These are phyloP conservation scores for Aureobasidium uvarum DNA, from an alignment of 2,329 filamentous ascomycete species.

Conservation along the genomic window DNA sequence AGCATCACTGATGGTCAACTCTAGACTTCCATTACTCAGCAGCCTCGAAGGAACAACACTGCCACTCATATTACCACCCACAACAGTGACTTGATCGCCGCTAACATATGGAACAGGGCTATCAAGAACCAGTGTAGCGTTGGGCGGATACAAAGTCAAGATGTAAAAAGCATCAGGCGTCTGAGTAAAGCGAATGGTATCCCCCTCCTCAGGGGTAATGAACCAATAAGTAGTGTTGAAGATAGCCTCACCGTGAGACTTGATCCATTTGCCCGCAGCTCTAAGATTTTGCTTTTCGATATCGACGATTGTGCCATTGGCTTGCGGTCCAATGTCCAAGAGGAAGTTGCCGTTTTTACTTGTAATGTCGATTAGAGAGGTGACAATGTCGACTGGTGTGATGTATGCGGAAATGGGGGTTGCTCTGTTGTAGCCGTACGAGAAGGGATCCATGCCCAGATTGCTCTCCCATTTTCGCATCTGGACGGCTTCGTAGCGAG, in stretches of 20 bases:
- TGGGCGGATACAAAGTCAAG: slow-evolving; percentile 46
- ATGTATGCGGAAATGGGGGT: slow-evolving; percentile 53
- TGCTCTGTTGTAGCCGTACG: slow-evolving; percentile 59
- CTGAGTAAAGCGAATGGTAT: slow-evolving; percentile 53
- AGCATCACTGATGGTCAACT: slow-evolving; percentile 38
- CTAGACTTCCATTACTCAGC: slow-evolving; percentile 37
- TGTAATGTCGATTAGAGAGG: slow-evolving; percentile 53
- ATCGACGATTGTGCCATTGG: slow-evolving; percentile 55
- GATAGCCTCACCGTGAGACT: slow-evolving; percentile 54
- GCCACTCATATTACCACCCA: slow-evolving; percentile 41
- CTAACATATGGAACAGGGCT: slow-evolving; percentile 49
- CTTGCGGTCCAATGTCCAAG: slow-evolving; percentile 57
- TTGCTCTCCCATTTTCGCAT: slow-evolving; percentile 60
- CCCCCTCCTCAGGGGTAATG: slow-evolving; percentile 47
- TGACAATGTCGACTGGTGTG: slow-evolving; percentile 51
- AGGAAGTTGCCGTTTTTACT: slow-evolving; percentile 58
- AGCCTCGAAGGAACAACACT: slow-evolving; percentile 34
- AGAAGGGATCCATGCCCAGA: slow-evolving; percentile 59
- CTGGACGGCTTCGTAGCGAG: slow-evolving; percentile 51
- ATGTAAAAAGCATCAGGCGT: slow-evolving; percentile 56
- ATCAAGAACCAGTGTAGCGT: slow-evolving; percentile 43
- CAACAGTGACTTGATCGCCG: slow-evolving; percentile 50
- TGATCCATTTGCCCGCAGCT: slow-evolving; percentile 56
- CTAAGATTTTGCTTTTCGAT: slow-evolving; percentile 51
- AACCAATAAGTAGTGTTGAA: slow-evolving; percentile 59